Conservation (phyloP, 805 yeast species). For the Saturnispora diversa region DNA sequence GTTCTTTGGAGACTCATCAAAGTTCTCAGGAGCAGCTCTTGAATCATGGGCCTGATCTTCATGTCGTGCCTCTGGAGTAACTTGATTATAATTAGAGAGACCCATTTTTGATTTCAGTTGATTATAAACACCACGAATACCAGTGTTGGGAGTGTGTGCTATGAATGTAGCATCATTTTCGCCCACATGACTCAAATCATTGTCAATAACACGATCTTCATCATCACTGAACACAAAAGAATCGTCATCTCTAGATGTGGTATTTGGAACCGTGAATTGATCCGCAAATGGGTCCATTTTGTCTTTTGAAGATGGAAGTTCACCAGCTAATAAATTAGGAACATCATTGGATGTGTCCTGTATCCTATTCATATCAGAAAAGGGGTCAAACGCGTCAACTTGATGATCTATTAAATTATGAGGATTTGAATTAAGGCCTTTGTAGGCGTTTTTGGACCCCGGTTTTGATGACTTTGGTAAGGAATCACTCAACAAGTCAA, state of each 20-base stretch:
- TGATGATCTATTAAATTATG: conserved; percentile 5
- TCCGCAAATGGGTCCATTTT: conserved; percentile 8
- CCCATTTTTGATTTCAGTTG: conserved; percentile 25
- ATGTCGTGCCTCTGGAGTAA: conserved; percentile 14
- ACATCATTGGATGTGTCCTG: background rate
- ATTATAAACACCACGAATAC: conserved; percentile 26
- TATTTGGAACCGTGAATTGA: conserved; percentile 2
- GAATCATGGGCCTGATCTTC: conserved; percentile 23
- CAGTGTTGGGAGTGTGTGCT: conserved; percentile 14
- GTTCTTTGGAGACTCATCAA: conserved; percentile 19
- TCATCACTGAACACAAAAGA: conserved; percentile 13
- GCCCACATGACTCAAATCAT: conserved; percentile 7
- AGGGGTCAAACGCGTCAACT: conserved; percentile 13
- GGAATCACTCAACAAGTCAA: conserved; percentile 18
- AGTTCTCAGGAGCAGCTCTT: conserved; percentile 14
- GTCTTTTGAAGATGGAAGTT: background rate
- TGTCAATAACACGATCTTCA: conserved; percentile 12
- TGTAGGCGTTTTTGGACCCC: background rate
- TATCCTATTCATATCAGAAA: conserved; percentile 10
- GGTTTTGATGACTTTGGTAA: background rate
- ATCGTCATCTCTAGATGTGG: background rate
- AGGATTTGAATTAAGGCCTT: conserved; percentile 2
- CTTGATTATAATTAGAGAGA: conserved; percentile 21
- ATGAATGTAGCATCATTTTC: conserved; percentile 10
- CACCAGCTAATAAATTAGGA: conserved; percentile 1